These are phyloP conservation scores for Deuterostichococcus epilithicus DNA, from an alignment of 139 green algal genomes.

Conservation along the genomic window DNA sequence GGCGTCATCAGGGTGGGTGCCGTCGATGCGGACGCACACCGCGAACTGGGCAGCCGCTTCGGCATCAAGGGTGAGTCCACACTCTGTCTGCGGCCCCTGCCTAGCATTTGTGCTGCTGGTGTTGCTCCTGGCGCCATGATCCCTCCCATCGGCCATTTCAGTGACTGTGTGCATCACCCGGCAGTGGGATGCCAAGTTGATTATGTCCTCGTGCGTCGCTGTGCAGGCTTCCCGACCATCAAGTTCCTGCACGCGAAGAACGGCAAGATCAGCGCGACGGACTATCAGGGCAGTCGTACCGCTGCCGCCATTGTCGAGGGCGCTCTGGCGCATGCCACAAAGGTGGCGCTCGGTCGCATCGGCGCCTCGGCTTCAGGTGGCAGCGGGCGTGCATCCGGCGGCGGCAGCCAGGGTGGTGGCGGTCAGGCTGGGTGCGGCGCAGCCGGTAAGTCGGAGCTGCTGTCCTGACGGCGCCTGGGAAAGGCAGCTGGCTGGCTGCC, in stretches of 20 bases:
- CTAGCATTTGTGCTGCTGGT: no score
- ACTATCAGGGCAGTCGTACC: slow-evolving; percentile 69
- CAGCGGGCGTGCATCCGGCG: slow-evolving; percentile 8
- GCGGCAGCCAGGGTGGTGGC: slow-evolving; percentile 2
- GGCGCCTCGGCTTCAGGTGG: slow-evolving; percentile 33
- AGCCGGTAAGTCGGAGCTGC: no score
- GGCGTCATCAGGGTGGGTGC: slow-evolving; percentile 68
- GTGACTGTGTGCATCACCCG: no score
- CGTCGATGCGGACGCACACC: slow-evolving; percentile 65
- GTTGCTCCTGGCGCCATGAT: no score
- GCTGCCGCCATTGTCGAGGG: slow-evolving; percentile 77
- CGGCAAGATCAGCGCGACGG: slow-evolving; percentile 49
- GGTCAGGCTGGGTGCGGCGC: no score
- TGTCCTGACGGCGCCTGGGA: no score
- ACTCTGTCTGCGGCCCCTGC: no score
- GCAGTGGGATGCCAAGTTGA: no score
- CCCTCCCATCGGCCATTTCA: no score
- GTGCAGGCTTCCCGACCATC: slow-evolving; percentile 76
- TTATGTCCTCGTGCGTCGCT: no score
- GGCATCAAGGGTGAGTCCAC: no score
- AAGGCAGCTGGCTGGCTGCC: no score
- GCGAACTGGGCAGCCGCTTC: slow-evolving; percentile 25
- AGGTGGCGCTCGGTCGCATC: slow-evolving; percentile 43
- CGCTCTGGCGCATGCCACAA: slow-evolving; percentile 64
- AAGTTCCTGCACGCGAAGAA: slow-evolving; percentile 59